Evolutionary conservation across 2,329 filamentous ascomycete genomes (phyloP), one percentile per base, ranked within the genome.

Genomic region (Penicillium sp.): DNA sequence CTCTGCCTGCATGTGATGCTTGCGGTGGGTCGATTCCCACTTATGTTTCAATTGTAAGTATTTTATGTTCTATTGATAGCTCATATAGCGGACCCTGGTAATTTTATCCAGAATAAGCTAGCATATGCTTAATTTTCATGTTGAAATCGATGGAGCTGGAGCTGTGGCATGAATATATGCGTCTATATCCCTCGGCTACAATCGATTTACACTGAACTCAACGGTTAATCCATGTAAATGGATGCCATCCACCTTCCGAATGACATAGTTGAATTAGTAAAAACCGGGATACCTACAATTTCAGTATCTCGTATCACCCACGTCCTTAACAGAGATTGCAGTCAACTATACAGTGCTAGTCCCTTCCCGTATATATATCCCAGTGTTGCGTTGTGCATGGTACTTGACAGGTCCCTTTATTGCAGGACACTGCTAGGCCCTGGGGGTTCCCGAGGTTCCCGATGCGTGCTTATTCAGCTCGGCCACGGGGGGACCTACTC

Each of bases 1-100:
- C 37, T 35, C 22, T n/a, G 44, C 38, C 48, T 35, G 37, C 48
- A 50, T 50, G 22, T 50, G 48, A 50, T 50, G 11, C 28, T 14
- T 22, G 17, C 19, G 14, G 48, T 50, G 48, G 46, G 48, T 35
- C 48, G 26, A 25, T 40, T 43, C 46, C 46, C 46, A 41, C 46
- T 49, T 28, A 7, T 40, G n/a, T 16, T 41, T 41, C 22, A 25
- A 30, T 35, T 33, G 28, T 25, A 45, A 14, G 4, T n/a, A 35
- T 31, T 43, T 9, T 5, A 14, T 31, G 11, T 19, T 16, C 22
- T 44, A 28, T 33, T 25, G 16, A 8, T 43, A 35, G 30, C 17
- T 22, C 8, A 5, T 16, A 30, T 1, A 30, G 41, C 7, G 17
- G 12, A 14, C 8, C 12, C 16, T 42, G 25, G 25, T n/a, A 28